These are phyloP conservation scores for Globisporangium echinulatum DNA, from an alignment of 352 stramenopile genomes.

Conservation along the genomic window DNA sequence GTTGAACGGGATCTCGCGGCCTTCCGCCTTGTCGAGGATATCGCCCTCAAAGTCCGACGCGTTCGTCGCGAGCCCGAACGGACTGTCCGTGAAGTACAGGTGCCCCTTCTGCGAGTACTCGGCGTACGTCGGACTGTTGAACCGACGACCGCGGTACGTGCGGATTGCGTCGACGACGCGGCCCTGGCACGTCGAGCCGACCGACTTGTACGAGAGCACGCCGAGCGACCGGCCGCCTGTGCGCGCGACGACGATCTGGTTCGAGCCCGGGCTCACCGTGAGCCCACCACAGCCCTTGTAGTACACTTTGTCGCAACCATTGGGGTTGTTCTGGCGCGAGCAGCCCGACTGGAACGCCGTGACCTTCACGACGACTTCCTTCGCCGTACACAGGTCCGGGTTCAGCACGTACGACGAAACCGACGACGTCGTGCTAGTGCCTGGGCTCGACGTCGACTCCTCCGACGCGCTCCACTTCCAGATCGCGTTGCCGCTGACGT, in stretches of 20 bases:
- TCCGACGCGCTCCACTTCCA: constrained; percentile 60
- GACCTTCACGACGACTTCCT: constrained; percentile 41
- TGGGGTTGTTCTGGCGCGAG: constrained; percentile 56
- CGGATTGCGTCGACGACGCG: constrained; percentile 73
- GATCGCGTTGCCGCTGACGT: constrained; percentile 64
- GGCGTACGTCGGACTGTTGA: constrained; percentile 69
- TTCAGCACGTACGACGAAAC: constrained; percentile 16
- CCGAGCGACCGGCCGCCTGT: constrained; percentile 68
- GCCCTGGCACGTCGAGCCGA: constrained; percentile 42
- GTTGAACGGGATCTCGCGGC: constrained; percentile 77
- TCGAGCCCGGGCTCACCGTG: constrained; percentile 53
- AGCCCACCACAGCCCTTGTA: constrained; percentile 77
- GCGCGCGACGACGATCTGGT: constrained; percentile 68
- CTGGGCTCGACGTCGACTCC: constrained; percentile 23
- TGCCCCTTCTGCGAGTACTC: constrained; percentile 58
- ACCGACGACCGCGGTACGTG: constrained; percentile 67
- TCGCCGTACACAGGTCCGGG: constrained; percentile 13
- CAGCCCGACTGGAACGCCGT: constrained; percentile 62
- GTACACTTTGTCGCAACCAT: constrained; percentile 61
- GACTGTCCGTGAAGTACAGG: constrained; percentile 78
- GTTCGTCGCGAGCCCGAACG: constrained; percentile 61
- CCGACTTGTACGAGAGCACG: constrained; percentile 56
- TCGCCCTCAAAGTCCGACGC: constrained; percentile 53
- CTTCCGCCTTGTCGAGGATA: constrained; percentile 54
- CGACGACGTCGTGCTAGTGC: constrained; percentile 24